Evolutionary conservation across 345 rosid genomes (phyloP).

Genomic region (Murraya koenigii): DNA sequence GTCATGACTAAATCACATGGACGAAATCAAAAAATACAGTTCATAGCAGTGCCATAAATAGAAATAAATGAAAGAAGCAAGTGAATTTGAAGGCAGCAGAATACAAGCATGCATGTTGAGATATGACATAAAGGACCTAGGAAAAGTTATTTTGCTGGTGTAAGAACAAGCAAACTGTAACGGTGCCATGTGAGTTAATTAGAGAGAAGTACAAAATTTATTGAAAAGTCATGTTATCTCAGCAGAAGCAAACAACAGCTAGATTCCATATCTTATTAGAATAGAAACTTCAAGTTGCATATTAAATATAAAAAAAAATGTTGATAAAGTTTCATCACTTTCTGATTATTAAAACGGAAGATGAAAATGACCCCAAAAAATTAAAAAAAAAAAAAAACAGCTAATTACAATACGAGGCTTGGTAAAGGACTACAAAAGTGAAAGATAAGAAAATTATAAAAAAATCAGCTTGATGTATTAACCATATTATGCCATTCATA

Average conservation of each 20-base stretch:
- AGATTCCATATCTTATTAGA: background rate
- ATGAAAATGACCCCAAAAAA: background rate
- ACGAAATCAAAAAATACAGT: background rate
- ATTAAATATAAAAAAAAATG: background rate
- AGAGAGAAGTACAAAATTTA: background rate
- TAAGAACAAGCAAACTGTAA: background rate
- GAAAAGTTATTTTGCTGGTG: background rate
- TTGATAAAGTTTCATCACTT: background rate
- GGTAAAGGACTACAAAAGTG: background rate
- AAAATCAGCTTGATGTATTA: background rate
- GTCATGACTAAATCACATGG: background rate
- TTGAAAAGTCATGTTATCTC: conserved; percentile 2
- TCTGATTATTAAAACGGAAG: background rate
- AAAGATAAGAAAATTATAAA: background rate
- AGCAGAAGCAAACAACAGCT: conserved; percentile 4
- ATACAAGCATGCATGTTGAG: background rate
- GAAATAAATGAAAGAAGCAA: background rate
- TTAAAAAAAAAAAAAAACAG: background rate
- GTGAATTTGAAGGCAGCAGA: background rate
- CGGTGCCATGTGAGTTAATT: background rate
- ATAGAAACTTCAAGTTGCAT: background rate
- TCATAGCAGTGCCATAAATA: background rate
- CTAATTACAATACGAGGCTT: background rate
- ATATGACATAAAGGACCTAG: background rate
- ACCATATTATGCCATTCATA: background rate